These are phyloP conservation scores for Thielaviopsis populi DNA, from an alignment of 2,329 filamentous ascomycete genomes.

Conservation along the genomic window DNA sequence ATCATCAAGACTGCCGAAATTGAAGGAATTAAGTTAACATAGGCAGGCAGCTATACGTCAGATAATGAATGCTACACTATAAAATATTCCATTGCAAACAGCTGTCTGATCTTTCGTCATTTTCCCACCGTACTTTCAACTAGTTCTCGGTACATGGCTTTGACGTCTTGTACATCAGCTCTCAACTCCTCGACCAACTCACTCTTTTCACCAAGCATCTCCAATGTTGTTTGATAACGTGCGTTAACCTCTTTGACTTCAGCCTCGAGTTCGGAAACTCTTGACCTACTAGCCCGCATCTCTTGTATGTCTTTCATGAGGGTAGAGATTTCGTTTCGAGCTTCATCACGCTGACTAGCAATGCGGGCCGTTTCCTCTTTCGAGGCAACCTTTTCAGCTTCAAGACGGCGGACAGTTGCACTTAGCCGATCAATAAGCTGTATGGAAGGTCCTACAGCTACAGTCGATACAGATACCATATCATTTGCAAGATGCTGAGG, in stretches of 20 bases:
- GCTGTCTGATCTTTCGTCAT: background rate
- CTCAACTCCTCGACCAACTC: conserved; percentile 83
- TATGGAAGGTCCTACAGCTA: conserved; percentile 79
- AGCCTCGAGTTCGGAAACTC: conserved; percentile 49
- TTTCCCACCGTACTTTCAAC: conserved; percentile 58
- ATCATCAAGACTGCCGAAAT: conserved; percentile 64
- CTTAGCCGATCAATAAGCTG: conserved; percentile 95
- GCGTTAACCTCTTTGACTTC: conserved; percentile 54
- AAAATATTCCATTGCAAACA: background rate
- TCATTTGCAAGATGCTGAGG: conserved; percentile 62
- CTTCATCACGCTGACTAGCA: conserved; percentile 76
- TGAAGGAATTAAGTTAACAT: conserved; percentile 60
- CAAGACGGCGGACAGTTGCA: conserved; percentile 75
- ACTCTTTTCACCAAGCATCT: conserved; percentile 94
- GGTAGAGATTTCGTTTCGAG: conserved; percentile 74
- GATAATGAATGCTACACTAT: background rate
- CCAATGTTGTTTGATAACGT: conserved; percentile 78
- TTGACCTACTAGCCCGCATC: conserved; percentile 44
- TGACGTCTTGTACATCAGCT: conserved; percentile 81
- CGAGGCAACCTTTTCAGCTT: conserved; percentile 77
- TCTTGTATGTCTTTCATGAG: conserved; percentile 77
- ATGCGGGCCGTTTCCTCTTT: conserved; percentile 76
- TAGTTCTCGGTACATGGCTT: conserved; percentile 88
- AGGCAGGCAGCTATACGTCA: background rate
- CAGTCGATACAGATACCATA: conserved; percentile 76